These are phyloP conservation scores for Aspergillus sp. DNA, from an alignment of 2,329 filamentous ascomycete genomes.

Conservation along the genomic window DNA sequence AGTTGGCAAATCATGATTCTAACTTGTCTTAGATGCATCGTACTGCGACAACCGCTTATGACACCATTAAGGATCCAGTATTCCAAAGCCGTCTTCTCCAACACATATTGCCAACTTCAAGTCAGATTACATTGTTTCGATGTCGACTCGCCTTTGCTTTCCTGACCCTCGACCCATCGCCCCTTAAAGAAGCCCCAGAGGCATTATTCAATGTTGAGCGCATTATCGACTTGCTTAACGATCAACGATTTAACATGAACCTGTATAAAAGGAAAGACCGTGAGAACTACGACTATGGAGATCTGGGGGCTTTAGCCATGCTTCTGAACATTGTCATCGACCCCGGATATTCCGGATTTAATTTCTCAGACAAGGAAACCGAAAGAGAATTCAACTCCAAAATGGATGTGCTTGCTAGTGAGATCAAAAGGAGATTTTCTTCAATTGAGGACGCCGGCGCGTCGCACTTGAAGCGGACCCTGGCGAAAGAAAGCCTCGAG, in stretches of 20 bases:
- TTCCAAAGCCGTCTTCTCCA: conserved; percentile 38
- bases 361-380: conserved; percentile 25
- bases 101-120: conserved; percentile 34
- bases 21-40: conserved; percentile 18
- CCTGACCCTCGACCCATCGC: conserved; percentile 21
- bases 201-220: conserved; percentile 24
- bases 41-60: conserved; percentile 21
- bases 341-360: conserved; percentile 46
- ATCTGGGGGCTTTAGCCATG: conserved; percentile 60
- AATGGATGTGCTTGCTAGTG: conserved; percentile 62
- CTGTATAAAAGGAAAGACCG: conserved; percentile 16
- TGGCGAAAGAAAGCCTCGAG: conserved; percentile 73
- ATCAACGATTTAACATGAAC: conserved; percentile 28
- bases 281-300: conserved; percentile 54
- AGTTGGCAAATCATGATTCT: too few relatives aligned
- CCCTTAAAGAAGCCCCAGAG: conserved; percentile 21
- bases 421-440: conserved; percentile 52
- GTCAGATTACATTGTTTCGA: conserved; percentile 33
- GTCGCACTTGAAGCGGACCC: conserved; percentile 64
- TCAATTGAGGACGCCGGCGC: conserved; percentile 72
- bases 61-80: conserved; percentile 32
- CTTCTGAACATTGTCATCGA: conserved; percentile 74
- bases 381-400: conserved; percentile 61
- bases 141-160: conserved; percentile 36
- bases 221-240: conserved; percentile 23